These are phyloP conservation scores for Uronychia setigera DNA, from an alignment of 73 alveolate species.

Conservation along the genomic window DNA sequence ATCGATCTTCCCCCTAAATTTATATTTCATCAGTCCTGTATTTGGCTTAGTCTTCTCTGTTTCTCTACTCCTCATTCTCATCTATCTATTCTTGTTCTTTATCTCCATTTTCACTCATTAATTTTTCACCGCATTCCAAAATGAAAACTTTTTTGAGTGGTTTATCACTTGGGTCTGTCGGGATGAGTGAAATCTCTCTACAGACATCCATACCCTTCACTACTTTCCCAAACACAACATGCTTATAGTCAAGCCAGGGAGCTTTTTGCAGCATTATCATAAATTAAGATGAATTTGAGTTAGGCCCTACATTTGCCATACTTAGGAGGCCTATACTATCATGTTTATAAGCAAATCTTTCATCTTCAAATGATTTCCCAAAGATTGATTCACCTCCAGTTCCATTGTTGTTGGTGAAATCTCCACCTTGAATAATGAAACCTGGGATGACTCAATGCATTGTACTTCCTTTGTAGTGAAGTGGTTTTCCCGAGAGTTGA, in stretches of 20 bases:
- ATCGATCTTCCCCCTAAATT: neutral
- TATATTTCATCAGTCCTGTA: neutral
- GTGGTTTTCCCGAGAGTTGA: constrained; percentile 63
- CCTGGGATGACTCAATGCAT: constrained; percentile 87
- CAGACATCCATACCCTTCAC: constrained; percentile 75
- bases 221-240: constrained; percentile 86
- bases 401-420: constrained; percentile 86
- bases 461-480: constrained; percentile 83
- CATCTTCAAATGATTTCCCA: constrained; percentile 80
- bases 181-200: constrained; percentile 53
- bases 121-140: constrained; percentile 70
- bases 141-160: constrained; percentile 56
- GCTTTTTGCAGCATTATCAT: constrained; percentile 82
- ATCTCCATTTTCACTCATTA: neutral
- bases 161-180: constrained; percentile 51
- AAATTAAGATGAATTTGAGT: constrained; percentile 91
- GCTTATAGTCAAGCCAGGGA: constrained; percentile 82
- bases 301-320: constrained; percentile 95
- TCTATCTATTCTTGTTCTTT: neutral
- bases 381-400: constrained; percentile 90
- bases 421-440: constrained; percentile 83
- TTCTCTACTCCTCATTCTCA: neutral
- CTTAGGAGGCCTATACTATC: constrained; percentile 63
- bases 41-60: neutral
- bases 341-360: constrained; percentile 69